Evolutionary conservation across 768 basidiomycete genomes (phyloP).

Genomic region (Ephemerocybe angulata): DNA sequence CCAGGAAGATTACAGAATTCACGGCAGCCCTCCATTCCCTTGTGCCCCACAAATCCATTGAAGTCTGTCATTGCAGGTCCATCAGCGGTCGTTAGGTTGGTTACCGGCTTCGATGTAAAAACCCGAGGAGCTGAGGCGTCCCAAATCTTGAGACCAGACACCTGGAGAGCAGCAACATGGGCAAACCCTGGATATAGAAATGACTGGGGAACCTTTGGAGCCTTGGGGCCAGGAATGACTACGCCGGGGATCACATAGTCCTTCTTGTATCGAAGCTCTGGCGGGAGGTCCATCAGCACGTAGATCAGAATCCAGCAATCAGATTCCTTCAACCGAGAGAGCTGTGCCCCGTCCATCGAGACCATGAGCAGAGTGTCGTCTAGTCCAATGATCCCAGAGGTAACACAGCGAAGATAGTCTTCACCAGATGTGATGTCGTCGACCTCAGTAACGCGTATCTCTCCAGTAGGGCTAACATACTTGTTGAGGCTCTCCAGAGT

Average conservation of each 20-base stretch:
- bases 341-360: slow-evolving; percentile 38
- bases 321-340: slow-evolving; percentile 38
- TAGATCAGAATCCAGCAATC: slow-evolving; percentile 39
- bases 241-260: slow-evolving; percentile 27
- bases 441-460: slow-evolving; percentile 4
- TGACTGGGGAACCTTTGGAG: slow-evolving; percentile 33
- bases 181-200: slow-evolving; percentile 30
- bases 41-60: too few species aligned
- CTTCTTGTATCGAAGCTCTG: slow-evolving; percentile 27
- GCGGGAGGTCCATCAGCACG: slow-evolving; percentile 27
- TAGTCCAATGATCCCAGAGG: slow-evolving; percentile 15
- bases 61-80: too few species aligned
- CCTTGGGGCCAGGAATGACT: slow-evolving; percentile 36
- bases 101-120: slow-evolving; percentile 20
- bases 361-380: slow-evolving; percentile 29
- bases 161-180: slow-evolving; percentile 32
- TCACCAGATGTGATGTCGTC: slow-evolving; percentile 20
- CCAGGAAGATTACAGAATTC: too few species aligned
- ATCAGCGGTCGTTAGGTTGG: too few species aligned
- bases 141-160: slow-evolving; percentile 18
- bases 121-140: slow-evolving; percentile 16
- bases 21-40: too few species aligned
- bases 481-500: slow-evolving; percentile 14
- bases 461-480: too few species aligned
- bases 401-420: slow-evolving; percentile 24